A percentile compares a stretch with the other conserved stretches of the same genome.
phyloP scores from a whole-genome alignment of 257 asterid genomes.

The Capsicum baccatum region DNA sequence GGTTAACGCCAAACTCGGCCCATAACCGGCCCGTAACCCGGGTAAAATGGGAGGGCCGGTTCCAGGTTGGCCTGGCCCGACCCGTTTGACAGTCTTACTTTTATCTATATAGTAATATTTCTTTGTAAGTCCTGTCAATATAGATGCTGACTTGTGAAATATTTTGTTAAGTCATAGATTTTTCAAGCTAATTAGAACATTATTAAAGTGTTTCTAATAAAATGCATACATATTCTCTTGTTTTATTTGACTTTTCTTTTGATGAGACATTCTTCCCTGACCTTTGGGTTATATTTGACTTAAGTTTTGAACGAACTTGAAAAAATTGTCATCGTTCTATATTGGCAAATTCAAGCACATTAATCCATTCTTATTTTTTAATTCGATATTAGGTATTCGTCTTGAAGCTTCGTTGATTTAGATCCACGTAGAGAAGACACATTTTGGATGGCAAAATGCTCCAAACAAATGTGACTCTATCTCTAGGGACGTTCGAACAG shows the following conservation, averaged over 20 bases:
- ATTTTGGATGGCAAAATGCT: not conserved
- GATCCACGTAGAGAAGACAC: not conserved
- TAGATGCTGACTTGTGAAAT: constrained; percentile 7
- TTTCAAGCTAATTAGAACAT: not conserved
- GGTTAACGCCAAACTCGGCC: too few species aligned
- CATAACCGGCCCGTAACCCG: too few species aligned
- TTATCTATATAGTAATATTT: not conserved
- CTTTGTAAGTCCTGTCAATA: not conserved
- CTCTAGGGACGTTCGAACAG: not conserved
- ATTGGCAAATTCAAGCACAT: not conserved
- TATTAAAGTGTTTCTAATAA: not conserved
- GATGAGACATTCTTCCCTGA: not conserved
- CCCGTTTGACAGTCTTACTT: too few species aligned
- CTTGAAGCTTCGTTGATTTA: not conserved
- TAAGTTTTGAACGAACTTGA: too few species aligned
- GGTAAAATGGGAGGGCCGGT: too few species aligned
- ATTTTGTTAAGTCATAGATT: not conserved
- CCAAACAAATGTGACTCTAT: not conserved
- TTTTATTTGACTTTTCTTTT: not conserved
- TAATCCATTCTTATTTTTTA: not conserved
- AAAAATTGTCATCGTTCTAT: not conserved
- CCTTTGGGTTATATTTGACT: too few species aligned
- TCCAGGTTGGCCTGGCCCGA: too few species aligned
- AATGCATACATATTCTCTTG: not conserved
- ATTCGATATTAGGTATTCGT: not conserved